Conservation (phyloP, 495 filamentous ascomycete genomes). For the Trichoderma reesei region DNA sequence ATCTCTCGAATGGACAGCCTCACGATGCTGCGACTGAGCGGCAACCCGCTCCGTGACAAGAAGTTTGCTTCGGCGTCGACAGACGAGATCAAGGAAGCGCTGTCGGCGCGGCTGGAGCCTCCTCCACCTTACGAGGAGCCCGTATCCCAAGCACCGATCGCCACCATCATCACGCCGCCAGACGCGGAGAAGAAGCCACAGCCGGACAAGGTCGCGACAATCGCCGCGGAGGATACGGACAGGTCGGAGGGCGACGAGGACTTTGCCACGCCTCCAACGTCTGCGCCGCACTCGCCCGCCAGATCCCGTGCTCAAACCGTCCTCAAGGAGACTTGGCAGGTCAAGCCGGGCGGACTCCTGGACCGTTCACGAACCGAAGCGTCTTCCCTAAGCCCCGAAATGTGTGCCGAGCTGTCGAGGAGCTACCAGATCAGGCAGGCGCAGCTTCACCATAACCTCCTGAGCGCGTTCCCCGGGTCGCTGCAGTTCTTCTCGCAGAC, state of each 20-base stretch:
- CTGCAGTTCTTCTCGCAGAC: constrained; percentile 56
- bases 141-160: background rate
- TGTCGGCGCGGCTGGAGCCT: constrained; percentile 61
- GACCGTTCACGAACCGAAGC: constrained; percentile 60
- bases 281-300: constrained; percentile 34
- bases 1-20: constrained; percentile 75
- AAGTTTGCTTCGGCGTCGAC: constrained; percentile 72
- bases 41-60: constrained; percentile 81
- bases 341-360: constrained; percentile 61
- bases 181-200: background rate
- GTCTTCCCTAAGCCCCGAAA: constrained; percentile 41
- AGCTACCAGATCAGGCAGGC: constrained; percentile 42
- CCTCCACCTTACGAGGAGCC: constrained; percentile 16
- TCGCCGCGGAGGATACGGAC: constrained; percentile 24
- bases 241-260: constrained; percentile 59
- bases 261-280: constrained; percentile 45
- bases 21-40: constrained; percentile 59
- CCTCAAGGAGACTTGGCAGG: constrained; percentile 43
- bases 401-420: constrained; percentile 38
- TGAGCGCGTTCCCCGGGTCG: constrained; percentile 58
- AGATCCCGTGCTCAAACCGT: constrained; percentile 32
- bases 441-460: constrained; percentile 65
- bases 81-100: constrained; percentile 69
- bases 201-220: background rate
- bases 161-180: background rate